Evolutionary conservation across 73 alveolate genomes (phyloP), one percentile per base, ranked within the genome.

Genomic region (Halteria grandinella): DNA sequence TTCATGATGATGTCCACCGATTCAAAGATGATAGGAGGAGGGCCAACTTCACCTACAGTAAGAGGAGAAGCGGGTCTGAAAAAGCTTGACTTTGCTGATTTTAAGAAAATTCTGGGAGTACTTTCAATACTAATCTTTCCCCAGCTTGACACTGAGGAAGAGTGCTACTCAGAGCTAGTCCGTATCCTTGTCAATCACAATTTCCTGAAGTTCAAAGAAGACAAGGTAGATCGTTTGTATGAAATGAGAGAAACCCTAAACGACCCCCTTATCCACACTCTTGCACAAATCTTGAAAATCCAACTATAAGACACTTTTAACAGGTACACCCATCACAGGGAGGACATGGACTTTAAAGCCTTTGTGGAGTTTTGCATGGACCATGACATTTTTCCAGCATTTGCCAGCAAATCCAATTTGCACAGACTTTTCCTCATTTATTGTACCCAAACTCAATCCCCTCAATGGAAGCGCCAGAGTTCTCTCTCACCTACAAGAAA

Each of bases 361-460:
- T 66, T 36, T 27, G 47, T 66, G 4, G 32, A 66, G 15, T 66
- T 66, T 45, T 66, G 80, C 66, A 11, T 54, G 3, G 80, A 66
- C 36, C 45, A 66, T 45, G 66, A 66, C 28, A 66, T 66, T 45
- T 66, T 66, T 33, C 80, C 80, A 6, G 1, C 20, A 15, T 15
- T 29, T 12, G 50, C 66, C n/a, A 47, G 69, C 29, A 66, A 66
- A 27, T 54, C 80, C 1, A 37, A 50, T 3, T 36, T 66, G 10
- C 32, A 66, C 29, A 66, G 80, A 45, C 43, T 66, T 5, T 66
- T 27, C 8, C 12, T 66, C 63, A 4, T 15, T 3, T 1, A 66
- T 66, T 36, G 47, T 29, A 47, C 32, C 63, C 6, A 37, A 24
- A 37, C 20, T 39, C 15, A 11, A 10, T 10, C 20, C 32, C 0